phyloP scores from a whole-genome alignment of 2,329 filamentous ascomycete species.

The Verticillium nonalfalfae region DNA sequence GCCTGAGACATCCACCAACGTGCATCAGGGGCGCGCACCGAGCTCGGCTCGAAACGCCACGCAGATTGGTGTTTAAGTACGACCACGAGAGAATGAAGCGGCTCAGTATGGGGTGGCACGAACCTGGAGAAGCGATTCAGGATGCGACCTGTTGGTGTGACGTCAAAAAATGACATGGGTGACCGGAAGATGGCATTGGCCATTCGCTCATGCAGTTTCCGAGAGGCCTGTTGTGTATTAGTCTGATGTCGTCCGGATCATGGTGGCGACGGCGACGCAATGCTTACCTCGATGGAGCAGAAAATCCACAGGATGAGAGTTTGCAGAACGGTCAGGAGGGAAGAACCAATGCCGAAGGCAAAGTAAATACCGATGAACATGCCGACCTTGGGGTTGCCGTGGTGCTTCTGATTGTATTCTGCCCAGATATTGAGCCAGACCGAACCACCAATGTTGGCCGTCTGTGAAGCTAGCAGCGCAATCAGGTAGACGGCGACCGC shows the following conservation, averaged over 20 bases:
- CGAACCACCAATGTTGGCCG: conserved; percentile 73
- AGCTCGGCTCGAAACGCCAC: not conserved
- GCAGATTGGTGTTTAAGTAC: not conserved
- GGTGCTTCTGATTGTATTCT: conserved; percentile 63
- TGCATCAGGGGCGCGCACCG: not conserved
- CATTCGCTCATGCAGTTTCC: conserved; percentile 96
- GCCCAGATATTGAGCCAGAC: conserved; percentile 95
- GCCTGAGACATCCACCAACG: not conserved
- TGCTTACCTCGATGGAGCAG: conserved; percentile 86
- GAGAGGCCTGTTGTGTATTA: conserved; percentile 58
- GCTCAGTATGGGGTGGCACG: conserved; percentile 19
- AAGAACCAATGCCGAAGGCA: conserved; percentile 82
- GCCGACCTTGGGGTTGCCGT: conserved; percentile 68
- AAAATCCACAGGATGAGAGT: conserved; percentile 98
- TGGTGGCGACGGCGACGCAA: not conserved
- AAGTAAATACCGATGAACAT: conserved; percentile 96
- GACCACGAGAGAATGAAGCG: not conserved
- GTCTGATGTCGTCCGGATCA: not conserved
- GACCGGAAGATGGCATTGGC: conserved; percentile 94
- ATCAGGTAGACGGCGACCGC: conserved; percentile 78
- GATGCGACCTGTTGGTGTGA: conserved; percentile 91
- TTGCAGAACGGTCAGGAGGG: conserved; percentile 79
- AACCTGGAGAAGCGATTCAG: conserved; percentile 92
- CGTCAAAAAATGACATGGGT: conserved; percentile 98
- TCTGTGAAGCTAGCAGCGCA: conserved; percentile 73